A percentile compares a stretch with the other conserved stretches of the same genome.
These are phyloP conservation scores for Candida xyloterini DNA, from an alignment of 805 yeast species.

Conservation along the genomic window DNA sequence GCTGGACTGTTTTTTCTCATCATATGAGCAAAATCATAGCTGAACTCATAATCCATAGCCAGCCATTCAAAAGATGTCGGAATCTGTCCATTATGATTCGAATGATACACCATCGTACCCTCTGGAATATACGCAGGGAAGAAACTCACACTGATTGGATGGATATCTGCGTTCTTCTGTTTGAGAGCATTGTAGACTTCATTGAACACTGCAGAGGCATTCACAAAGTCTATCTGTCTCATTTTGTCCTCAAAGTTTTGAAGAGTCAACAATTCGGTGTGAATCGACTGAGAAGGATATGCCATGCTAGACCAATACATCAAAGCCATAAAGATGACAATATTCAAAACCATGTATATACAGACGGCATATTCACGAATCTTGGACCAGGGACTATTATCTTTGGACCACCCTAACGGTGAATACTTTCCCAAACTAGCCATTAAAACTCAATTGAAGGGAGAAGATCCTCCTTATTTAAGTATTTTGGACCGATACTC, in stretches of 20 bases:
- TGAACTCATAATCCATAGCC: constrained; percentile 63
- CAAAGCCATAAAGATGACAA: not conserved
- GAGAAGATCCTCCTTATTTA: not conserved
- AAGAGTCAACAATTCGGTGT: constrained; percentile 2
- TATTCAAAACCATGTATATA: constrained; percentile 1
- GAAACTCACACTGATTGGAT: constrained; percentile 55
- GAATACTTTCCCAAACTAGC: constrained; percentile 1
- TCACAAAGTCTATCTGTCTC: constrained; percentile 37
- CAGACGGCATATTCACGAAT: constrained; percentile 2
- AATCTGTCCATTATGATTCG: constrained; percentile 38
- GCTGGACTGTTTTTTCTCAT: constrained; percentile 13
- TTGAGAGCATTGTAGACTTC: constrained; percentile 51
- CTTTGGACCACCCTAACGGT: not conserved
- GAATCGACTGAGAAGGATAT: not conserved
- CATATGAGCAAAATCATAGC: constrained; percentile 43
- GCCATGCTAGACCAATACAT: not conserved
- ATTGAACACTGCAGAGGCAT: constrained; percentile 56
- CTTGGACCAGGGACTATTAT: not conserved
- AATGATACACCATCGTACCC: constrained; percentile 57
- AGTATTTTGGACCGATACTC: constrained; percentile 1
- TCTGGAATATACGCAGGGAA: constrained; percentile 60
- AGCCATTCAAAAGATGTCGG: constrained; percentile 58
- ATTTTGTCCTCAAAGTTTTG: constrained; percentile 26
- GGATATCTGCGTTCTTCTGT: constrained; percentile 48
- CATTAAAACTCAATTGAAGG: not conserved